Percentiles rank a stretch among this genome's conserved stretches.
These are phyloP conservation scores for Amanita thiersii DNA, from an alignment of 768 basidiomycete species.

Conservation along the genomic window DNA sequence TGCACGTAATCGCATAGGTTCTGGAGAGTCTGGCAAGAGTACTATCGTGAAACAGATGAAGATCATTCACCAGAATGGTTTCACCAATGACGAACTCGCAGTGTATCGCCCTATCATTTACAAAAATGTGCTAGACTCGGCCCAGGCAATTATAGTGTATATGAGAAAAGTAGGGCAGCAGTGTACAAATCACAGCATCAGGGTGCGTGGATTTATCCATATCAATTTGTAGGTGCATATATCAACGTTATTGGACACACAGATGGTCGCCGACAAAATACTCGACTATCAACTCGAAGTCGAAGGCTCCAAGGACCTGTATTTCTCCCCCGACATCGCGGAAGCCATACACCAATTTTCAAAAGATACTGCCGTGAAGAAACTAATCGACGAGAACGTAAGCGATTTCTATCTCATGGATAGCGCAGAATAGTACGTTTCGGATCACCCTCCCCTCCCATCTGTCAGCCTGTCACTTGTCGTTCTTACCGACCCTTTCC, in stretches of 20 bases:
- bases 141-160: conserved; percentile 76
- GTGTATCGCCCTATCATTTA: conserved; percentile 74
- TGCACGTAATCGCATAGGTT: conserved; percentile 41
- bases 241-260: not conserved
- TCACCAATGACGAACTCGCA: conserved; percentile 67
- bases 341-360: conserved; percentile 61
- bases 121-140: conserved; percentile 83
- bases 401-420: conserved; percentile 93
- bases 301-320: conserved; percentile 27
- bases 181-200: conserved; percentile 58
- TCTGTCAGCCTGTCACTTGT: not conserved
- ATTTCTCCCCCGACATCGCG: conserved; percentile 57
- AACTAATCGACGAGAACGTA: conserved; percentile 46
- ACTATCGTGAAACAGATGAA: conserved; percentile 99
- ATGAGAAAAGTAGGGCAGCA: conserved; percentile 84
- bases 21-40: conserved; percentile 90
- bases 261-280: conserved; percentile 48
- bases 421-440: conserved; percentile 76
- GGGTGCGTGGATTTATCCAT: conserved; percentile 27
- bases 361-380: conserved; percentile 58
- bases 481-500: not conserved
- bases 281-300: conserved; percentile 48
- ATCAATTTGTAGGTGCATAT: conserved; percentile 3
- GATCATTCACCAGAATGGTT: conserved; percentile 93
- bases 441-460: not conserved